Percentiles rank a stretch among this genome's conserved stretches.
These are phyloP conservation scores for Pontederia paniculata DNA, from an alignment of 176 grass and related monocot genomes.

Conservation along the genomic window DNA sequence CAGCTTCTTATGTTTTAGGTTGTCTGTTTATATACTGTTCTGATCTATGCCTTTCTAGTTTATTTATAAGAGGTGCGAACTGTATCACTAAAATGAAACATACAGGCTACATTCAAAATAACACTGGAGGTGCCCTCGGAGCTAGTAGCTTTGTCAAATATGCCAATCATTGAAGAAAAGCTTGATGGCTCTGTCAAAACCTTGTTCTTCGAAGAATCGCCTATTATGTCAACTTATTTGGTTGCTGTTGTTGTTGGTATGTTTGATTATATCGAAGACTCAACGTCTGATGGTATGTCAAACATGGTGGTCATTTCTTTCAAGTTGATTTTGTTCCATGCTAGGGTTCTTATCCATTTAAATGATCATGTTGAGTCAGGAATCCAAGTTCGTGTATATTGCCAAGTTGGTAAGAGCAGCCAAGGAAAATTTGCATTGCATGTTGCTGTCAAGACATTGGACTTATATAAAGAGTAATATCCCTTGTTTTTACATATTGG, in stretches of 20 bases:
- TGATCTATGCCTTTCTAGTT: neutral
- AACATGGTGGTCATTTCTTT: slow-evolving; percentile 1
- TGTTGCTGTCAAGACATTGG: slow-evolving; percentile 86
- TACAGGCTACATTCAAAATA: slow-evolving; percentile 86
- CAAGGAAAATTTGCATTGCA: slow-evolving; percentile 94
- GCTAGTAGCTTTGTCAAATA: slow-evolving; percentile 78
- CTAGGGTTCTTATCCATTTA: neutral
- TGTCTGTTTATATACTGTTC: neutral
- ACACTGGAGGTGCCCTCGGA: slow-evolving; percentile 75
- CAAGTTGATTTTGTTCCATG: neutral
- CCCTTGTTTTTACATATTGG: slow-evolving; percentile 5
- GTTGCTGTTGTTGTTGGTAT: slow-evolving; percentile 80
- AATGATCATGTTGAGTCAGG: slow-evolving; percentile 24
- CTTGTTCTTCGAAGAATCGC: slow-evolving; percentile 71
- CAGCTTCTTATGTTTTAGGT: no score
- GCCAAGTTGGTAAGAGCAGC: slow-evolving; percentile 75
- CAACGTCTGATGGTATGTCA: slow-evolving; percentile 59
- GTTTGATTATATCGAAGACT: slow-evolving; percentile 83
- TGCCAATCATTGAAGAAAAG: slow-evolving; percentile 81
- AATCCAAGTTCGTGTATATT: slow-evolving; percentile 71
- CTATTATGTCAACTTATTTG: slow-evolving; percentile 97
- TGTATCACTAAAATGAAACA: neutral
- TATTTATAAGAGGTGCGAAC: neutral
- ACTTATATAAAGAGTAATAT: slow-evolving; percentile 82
- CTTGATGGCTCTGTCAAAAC: slow-evolving; percentile 55